phyloP scores from a whole-genome alignment of 1,284 basidiomycete species.

The Sporisorium iseilematis-ciliati region DNA sequence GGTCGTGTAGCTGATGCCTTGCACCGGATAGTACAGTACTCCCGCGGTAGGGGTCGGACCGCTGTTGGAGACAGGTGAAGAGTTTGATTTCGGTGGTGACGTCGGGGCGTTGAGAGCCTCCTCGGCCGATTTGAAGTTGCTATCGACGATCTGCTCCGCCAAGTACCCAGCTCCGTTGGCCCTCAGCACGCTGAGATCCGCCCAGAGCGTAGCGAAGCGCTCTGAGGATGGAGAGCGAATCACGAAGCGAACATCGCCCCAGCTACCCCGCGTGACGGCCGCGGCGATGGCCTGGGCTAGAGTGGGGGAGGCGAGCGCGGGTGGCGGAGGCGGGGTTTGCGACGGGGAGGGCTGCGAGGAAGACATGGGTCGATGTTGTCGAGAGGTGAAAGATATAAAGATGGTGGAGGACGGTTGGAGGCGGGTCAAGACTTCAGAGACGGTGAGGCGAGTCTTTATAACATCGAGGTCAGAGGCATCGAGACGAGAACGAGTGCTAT shows the following conservation, averaged over 20 bases:
- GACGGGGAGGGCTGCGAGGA: neutral
- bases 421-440: too few species aligned
- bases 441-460: neutral
- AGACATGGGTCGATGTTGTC: neutral
- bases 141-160: neutral
- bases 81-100: neutral
- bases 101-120: neutral
- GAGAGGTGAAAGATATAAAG: neutral
- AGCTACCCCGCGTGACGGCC: constrained; percentile 8
- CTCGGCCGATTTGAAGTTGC: neutral
- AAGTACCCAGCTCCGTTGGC: constrained; percentile 4
- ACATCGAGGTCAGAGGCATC: neutral
- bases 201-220: constrained; percentile 15
- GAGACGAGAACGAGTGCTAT: neutral
- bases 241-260: constrained; percentile 39
- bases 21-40: constrained; percentile 2
- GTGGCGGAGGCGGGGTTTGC: neutral
- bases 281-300: constrained; percentile 15
- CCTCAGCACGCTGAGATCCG: neutral
- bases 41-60: too few species aligned
- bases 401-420: neutral
- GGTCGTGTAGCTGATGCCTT: constrained; percentile 18
- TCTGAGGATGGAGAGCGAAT: constrained; percentile 13
- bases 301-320: neutral
- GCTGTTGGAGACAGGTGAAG: too few species aligned